phyloP scores from a whole-genome alignment of 2,329 filamentous ascomycete genomes.

The Penicillium thymicola region DNA sequence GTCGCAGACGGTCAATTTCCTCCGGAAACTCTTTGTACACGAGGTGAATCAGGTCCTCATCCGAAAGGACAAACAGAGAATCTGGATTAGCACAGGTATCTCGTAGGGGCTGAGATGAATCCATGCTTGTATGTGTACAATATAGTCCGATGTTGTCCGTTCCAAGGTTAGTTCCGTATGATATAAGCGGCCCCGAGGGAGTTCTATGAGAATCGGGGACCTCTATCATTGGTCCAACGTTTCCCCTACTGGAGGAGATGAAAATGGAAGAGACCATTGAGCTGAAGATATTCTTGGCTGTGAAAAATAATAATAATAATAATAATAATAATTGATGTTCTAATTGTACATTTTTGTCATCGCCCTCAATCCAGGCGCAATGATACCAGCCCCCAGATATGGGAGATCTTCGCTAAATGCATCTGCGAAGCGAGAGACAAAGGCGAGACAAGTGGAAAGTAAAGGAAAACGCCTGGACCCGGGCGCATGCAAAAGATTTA shows the following conservation, averaged over 20 bases:
- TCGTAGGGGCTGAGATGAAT: background rate
- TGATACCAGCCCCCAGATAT: background rate
- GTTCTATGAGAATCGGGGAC: background rate
- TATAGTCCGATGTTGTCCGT: background rate
- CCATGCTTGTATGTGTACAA: background rate
- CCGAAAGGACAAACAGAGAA: constrained; percentile 4
- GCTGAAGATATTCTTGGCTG: background rate
- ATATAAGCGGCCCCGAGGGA: no score
- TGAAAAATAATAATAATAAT: background rate
- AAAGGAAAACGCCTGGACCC: constrained; percentile 1
- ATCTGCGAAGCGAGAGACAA: background rate
- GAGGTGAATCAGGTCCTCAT: constrained; percentile 5
- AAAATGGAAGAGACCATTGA: background rate
- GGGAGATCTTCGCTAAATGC: background rate
- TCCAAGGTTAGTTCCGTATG: background rate
- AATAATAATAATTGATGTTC: background rate
- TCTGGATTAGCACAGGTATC: constrained; percentile 9
- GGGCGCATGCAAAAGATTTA: constrained; percentile 3
- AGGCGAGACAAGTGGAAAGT: background rate
- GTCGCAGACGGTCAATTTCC: constrained; percentile 15
- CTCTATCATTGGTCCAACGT: background rate
- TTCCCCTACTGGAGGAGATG: background rate
- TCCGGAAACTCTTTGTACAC: constrained; percentile 11
- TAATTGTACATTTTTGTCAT: constrained; percentile 9
- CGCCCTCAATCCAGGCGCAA: background rate